Evolutionary conservation across 2,329 filamentous ascomycete species (phyloP), one percentile per base, ranked within the genome.

Genomic region (Botrytis elliptica): DNA sequence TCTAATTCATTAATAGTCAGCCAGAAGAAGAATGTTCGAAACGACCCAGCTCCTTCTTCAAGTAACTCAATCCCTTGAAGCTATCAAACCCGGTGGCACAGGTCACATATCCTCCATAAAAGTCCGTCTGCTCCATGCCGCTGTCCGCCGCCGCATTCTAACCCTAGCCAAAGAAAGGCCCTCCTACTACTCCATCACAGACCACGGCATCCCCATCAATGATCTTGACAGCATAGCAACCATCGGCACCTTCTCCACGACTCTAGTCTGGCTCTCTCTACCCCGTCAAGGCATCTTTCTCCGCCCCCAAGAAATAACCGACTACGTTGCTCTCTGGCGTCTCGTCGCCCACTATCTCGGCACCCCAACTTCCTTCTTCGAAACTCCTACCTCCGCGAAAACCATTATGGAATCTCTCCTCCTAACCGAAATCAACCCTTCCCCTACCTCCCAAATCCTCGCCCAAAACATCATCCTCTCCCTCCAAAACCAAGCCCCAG

Each of bases 31-130:
- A 73, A 81, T 91, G 29, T 89, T 89, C 77, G 92, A 95, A 81
- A 95, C 93, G 1, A 91, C 91, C 3, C 92, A 94, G 80, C 90
- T 93, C 81, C 88, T 93, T 20, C 86, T 94, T 9, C 90, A 94
- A 80, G 90, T 92, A 67, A 92, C 92, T 7, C 84, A 85, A 62
- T 90, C 89, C 10, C 79, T 93, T 2, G 86, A 88, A 38, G 88
- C 88, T 6, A 88, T 95, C 77, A 85, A 91, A 76, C 92, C 91
- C 0, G 90, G 89, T 3, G 92, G 92, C 1, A 87, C 86, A 25
- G 91, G 91, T 1, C 90, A 89, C 75, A 85, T 85, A 7, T 90
- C 90, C 14, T 90, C 89, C 1, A 84, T 93, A 44, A 87, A 90
- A 7, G 91, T 94, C 25, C 87, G 92, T 5, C 84, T 94, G 1